Evolutionary conservation across 1,139 yeast species (phyloP).

Genomic region (Lodderomyces jiufengensis): DNA sequence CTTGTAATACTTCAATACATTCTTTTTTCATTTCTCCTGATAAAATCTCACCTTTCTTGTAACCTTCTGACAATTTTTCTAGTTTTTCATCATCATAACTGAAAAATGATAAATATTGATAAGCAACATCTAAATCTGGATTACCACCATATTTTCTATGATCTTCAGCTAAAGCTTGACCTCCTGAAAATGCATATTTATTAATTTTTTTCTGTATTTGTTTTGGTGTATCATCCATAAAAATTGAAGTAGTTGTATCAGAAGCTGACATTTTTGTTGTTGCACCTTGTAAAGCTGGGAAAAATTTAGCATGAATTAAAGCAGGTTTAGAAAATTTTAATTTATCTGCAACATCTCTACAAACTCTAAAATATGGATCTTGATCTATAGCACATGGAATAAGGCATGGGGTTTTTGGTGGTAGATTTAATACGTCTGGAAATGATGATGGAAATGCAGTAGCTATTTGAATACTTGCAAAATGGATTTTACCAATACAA

Average conservation of each 20-base stretch:
- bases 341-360: constrained; percentile 96
- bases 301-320: constrained; percentile 88
- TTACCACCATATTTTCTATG: constrained; percentile 89
- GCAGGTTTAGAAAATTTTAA: constrained; percentile 89
- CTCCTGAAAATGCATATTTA: constrained; percentile 96
- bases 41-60: constrained; percentile 76
- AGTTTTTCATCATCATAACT: constrained; percentile 82
- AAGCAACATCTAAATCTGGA: constrained; percentile 95
- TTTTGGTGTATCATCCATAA: constrained; percentile 91
- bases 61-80: constrained; percentile 56
- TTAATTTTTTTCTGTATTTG: constrained; percentile 93
- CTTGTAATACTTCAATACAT: constrained; percentile 77
- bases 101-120: constrained; percentile 87
- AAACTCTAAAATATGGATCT: constrained; percentile 97
- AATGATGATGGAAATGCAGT: constrained; percentile 94
- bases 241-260: constrained; percentile 72
- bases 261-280: constrained; percentile 97
- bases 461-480: constrained; percentile 94
- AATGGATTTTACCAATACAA: constrained; percentile 91
- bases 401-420: constrained; percentile 86
- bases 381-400: constrained; percentile 99
- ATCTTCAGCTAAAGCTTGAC: constrained; percentile 81
- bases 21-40: constrained; percentile 93
- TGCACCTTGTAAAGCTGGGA: constrained; percentile 98
- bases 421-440: constrained; percentile 87